phyloP scores from a whole-genome alignment of 2,329 filamentous ascomycete genomes.

The Hypoxylon sp. region DNA sequence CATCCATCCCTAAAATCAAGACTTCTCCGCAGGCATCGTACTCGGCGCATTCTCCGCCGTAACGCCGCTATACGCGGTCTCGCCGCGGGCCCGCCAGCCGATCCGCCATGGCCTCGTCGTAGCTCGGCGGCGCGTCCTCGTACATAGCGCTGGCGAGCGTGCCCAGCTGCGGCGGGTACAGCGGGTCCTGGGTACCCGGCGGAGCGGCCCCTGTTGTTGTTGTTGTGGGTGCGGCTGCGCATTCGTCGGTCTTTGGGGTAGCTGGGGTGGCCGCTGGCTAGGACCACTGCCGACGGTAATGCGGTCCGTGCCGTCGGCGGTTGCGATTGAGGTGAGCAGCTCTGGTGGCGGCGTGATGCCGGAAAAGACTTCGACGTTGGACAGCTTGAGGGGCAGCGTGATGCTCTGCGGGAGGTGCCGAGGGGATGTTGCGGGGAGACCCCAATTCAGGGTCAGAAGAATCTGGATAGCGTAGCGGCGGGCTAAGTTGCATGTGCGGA shows the following conservation, averaged over 20 bases:
- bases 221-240: slow-evolving; percentile 17
- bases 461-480: slow-evolving; percentile 88
- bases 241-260: slow-evolving; percentile 48
- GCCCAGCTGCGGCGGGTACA: slow-evolving; percentile 73
- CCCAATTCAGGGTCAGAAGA: slow-evolving; percentile 82
- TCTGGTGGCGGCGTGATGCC: slow-evolving; percentile 86
- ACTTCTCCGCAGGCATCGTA: slow-evolving; percentile 56
- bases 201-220: slow-evolving; percentile 24
- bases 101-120: slow-evolving; percentile 92
- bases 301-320: slow-evolving; percentile 25
- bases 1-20: slow-evolving; percentile 15
- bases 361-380: slow-evolving; percentile 83
- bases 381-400: slow-evolving; percentile 83
- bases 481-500: slow-evolving; percentile 88
- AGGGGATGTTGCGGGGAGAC: slow-evolving; percentile 54
- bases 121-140: slow-evolving; percentile 92
- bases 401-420: slow-evolving; percentile 73
- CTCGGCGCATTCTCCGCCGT: slow-evolving; percentile 74
- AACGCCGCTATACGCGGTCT: slow-evolving; percentile 77
- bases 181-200: slow-evolving; percentile 59
- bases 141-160: slow-evolving; percentile 61
- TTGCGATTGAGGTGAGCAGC: slow-evolving; percentile 70
- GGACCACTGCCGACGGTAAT: slow-evolving; percentile 38
- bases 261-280: slow-evolving; percentile 56
- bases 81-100: slow-evolving; percentile 73